Evolutionary conservation across 2,329 filamentous ascomycete species (phyloP), one percentile per base, ranked within the genome.

Genomic region (Fusarium floridanum): DNA sequence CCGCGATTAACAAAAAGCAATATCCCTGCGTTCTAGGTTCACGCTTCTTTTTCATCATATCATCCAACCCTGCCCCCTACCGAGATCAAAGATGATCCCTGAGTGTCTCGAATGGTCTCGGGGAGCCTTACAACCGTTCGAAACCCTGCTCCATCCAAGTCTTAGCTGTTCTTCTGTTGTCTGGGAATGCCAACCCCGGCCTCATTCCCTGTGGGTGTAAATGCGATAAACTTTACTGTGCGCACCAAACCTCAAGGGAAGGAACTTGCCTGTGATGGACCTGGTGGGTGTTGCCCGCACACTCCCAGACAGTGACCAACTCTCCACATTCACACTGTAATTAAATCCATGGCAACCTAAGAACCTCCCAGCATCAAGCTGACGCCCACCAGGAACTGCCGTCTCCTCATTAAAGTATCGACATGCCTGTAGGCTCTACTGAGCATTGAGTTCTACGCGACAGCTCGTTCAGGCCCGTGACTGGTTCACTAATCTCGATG

Each of bases 171-270:
- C 27, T 55, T 29, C 50, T 14, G 27, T 12, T n/a, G 50, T 55
- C 27, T 55, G 50, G 50, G 50, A 32, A 55, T 55, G 27, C 27
- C 11, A 32, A 55, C 27, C 50, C 27, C 27, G 50, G 27, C 17
- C 50, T 32, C 50, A 32, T 32, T 55, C 50, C 27, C 17, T 55
- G 27, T 29, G 50, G 50, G 50, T 55, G 50, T 55, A 20, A 32
- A 55, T 34, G 27, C 20, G 50, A 32, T 32, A 32, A 55, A 55
- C 50, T 34, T 55, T 55, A 34, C 50, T 55, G 50, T 55, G 50
- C 50, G 27, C 50, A 66, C 66, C 56, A 65, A 37, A 32, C 66
- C 48, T 55, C 67, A 67, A 61, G 57, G 59, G 20, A 55, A 62
- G 57, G 57, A 69, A 62, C 56, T 39, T 60, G 56, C 36, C 56